Base-by-base conservation (phyloP, 192 early-diverging fungal genomes). In the Coemansia sp. region DNA sequence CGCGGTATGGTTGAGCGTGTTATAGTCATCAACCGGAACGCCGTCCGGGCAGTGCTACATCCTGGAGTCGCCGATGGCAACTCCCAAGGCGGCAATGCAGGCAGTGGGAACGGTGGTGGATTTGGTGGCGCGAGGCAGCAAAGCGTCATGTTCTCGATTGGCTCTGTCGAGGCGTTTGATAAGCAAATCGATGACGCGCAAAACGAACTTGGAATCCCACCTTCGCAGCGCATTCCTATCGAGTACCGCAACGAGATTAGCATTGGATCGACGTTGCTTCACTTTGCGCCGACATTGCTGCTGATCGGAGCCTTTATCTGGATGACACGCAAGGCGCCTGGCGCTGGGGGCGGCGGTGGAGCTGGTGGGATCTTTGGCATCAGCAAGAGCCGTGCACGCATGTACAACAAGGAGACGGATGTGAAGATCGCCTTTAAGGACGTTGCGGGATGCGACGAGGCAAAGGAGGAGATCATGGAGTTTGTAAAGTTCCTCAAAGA, bases 381-480 rank as follows among this genome's bases (percentile, higher is more conserved):
- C 48, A 94, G 94, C 44, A 98, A 98, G 76, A 93, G 91, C 50
- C 87, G 91, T 37, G 97, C 97, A 23, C 93, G 92, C 75, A 79
- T 99, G 83, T 99, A 89, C 82, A 99, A 98, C 85, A 92, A 96
- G 69, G 95, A 99, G 72, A 92, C 89, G 1, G 92, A 96, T 40
- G 90, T 99, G 54, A 87, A 92, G 61, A 92, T 99, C 41, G 96
- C 96, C 66, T 99, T 99, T 78, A 97, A 96, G 85, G 96, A 99
- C 74, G 96, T 99, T 1, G 97, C 97, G 11, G 97, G 97, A 9
- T 94, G 94, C 77, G 96, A 99, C 83, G 97, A 99, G 70, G 97
- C 96, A 40, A 99, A 99, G 84, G 89, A 94, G 67, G 97, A 99
- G 81, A 99, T 99, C 53, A 99, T 99, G 97, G 97, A 99, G 85